Base-by-base conservation (phyloP, 2,329 filamentous ascomycete genomes). In the Huntiella abstrusa region DNA sequence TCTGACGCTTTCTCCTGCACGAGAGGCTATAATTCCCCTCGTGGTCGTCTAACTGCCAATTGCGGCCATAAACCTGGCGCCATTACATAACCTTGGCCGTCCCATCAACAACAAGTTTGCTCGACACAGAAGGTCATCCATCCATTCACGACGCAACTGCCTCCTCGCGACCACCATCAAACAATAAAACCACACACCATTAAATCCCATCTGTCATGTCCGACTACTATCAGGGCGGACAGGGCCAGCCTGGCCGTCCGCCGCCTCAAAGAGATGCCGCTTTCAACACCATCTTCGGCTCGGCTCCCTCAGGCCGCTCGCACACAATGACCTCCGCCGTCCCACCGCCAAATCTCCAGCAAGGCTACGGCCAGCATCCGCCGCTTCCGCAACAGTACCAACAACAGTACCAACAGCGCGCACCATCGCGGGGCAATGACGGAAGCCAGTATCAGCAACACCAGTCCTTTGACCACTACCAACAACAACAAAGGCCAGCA, bases 201-300 rank as follows among this genome's bases (percentile, higher is more conserved):
- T 28, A 28, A 28, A 28, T 28, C 22, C 22, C 6, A 28, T 28
- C 22, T 32, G 62, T 52, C 56, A 77, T 77, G 72, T 68, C 71
- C 55, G 71, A 76, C 56, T 75, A 75, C 55, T 69, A 68, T 51
- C 67, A 68, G 55, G 67, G 69, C 54, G 65, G 71, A 58, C 62
- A 62, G 34, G 63, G 61, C 53, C 56, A 55, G 13, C 61, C 63
- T 48, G 64, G 69, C 54, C 70, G 73, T 68, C 68, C 69, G 49
- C 58, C 62, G 17, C 58, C 66, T 46, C 83, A 91, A 64, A 81
- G 91, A 65, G 87, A 98, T 74, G 84, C 85, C 54, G 91, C 88
- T 53, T 98, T 92, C 63, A 85, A 83, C 54, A 88, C 88, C 64
- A 96, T 96, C 59, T 98, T 96, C 60, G 91, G 88, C 55, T 78